phyloP scores from a whole-genome alignment of 352 stramenopile species.

The Phytophthora sojae region DNA sequence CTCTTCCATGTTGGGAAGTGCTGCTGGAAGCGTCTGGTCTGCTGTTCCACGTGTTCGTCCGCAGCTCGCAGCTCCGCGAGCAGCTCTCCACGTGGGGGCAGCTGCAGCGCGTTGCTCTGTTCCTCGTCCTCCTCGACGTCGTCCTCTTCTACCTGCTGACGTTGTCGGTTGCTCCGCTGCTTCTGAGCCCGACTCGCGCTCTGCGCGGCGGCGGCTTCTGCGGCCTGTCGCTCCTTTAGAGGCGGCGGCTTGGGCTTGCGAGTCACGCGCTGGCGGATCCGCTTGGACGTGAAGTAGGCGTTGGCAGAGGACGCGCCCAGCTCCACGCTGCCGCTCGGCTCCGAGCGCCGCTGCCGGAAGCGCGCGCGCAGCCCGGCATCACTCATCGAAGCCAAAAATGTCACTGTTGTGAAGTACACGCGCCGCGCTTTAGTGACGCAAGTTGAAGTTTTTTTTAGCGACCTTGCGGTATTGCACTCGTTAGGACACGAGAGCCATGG shows the following conservation, averaged over 20 bases:
- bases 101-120: slow-evolving; percentile 15
- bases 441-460: too few relatives aligned
- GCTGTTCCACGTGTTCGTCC: slow-evolving; percentile 28
- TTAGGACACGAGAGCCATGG: not conserved
- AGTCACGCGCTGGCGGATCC: slow-evolving; percentile 25
- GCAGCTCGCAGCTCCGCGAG: slow-evolving; percentile 30
- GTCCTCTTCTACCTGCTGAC: slow-evolving; percentile 1
- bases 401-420: too few relatives aligned
- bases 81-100: slow-evolving; percentile 29
- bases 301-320: slow-evolving; percentile 45
- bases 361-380: slow-evolving; percentile 30
- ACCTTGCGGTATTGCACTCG: too few relatives aligned
- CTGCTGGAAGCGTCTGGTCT: slow-evolving; percentile 19
- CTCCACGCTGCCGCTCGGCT: slow-evolving; percentile 23
- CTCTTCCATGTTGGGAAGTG: slow-evolving; percentile 53
- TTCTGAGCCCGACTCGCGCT: slow-evolving; percentile 1
- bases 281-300: slow-evolving; percentile 51
- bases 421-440: too few relatives aligned
- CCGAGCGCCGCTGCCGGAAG: slow-evolving; percentile 20
- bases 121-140: slow-evolving; percentile 14
- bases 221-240: slow-evolving; percentile 25
- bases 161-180: not conserved
- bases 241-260: slow-evolving; percentile 34
- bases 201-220: not conserved
- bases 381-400: too few relatives aligned